Percentiles rank a stretch among this genome's conserved stretches.
These are phyloP conservation scores for Crithidia brevicula DNA, from an alignment of 208 protist genomes.

Conservation along the genomic window DNA sequence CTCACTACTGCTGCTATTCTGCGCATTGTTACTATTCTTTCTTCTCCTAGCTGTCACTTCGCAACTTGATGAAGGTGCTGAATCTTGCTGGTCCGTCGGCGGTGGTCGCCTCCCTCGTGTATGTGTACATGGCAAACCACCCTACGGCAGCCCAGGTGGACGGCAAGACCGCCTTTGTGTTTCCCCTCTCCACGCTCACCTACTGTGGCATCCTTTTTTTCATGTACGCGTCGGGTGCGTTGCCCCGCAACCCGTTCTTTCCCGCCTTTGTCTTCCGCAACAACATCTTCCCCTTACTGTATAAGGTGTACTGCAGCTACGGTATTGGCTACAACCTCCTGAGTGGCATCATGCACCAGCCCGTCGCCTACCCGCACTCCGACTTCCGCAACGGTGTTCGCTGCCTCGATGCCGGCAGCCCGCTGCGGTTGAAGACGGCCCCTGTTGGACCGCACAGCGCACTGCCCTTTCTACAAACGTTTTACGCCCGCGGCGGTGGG, in stretches of 20 bases:
- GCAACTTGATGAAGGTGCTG: slow-evolving; percentile 3
- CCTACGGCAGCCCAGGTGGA: slow-evolving; percentile 7
- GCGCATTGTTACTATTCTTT: no score
- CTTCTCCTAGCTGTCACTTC: not conserved
- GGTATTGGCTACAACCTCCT: slow-evolving; percentile 63
- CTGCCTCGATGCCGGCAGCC: slow-evolving; percentile 33
- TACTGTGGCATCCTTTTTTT: slow-evolving; percentile 36
- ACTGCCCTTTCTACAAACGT: slow-evolving; percentile 10
- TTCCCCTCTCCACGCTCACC: slow-evolving; percentile 24
- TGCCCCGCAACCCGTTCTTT: slow-evolving; percentile 67
- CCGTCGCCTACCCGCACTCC: slow-evolving; percentile 66
- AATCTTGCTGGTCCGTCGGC: slow-evolving; percentile 21
- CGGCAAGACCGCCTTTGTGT: slow-evolving; percentile 14
- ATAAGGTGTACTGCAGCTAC: slow-evolving; percentile 75
- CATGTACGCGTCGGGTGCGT: slow-evolving; percentile 45
- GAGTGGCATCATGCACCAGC: slow-evolving; percentile 58
- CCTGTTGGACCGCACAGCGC: slow-evolving; percentile 1
- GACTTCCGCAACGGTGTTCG: slow-evolving; percentile 81
- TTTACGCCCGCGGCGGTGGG: slow-evolving; percentile 24
- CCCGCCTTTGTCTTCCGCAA: slow-evolving; percentile 45
- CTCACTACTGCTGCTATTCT: no score
- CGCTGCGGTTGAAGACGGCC: slow-evolving; percentile 15
- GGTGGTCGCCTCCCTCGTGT: slow-evolving; percentile 36
- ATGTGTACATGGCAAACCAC: slow-evolving; percentile 38
- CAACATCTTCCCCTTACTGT: slow-evolving; percentile 76